phyloP scores from a whole-genome alignment of 192 early-diverging fungal species.

The Glomus cerebriforme region DNA sequence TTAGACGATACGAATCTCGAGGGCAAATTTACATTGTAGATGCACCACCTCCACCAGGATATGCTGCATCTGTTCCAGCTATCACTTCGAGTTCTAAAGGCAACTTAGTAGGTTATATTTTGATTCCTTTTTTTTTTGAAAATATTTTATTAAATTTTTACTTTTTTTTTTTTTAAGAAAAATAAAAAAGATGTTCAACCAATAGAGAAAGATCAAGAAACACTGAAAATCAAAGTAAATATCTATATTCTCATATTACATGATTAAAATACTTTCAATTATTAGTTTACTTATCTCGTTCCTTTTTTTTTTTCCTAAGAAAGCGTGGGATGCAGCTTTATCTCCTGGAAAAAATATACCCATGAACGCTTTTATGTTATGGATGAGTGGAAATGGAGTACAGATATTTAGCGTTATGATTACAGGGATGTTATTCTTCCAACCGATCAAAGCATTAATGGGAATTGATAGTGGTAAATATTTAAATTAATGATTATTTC shows the following conservation, averaged over 20 bases:
- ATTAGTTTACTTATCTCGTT: neutral
- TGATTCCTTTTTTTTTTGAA: neutral
- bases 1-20: neutral
- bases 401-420: conserved; percentile 97
- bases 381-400: conserved; percentile 96
- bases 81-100: neutral
- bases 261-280: neutral
- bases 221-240: conserved; percentile 23
- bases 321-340: conserved; percentile 96
- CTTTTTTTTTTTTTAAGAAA: conserved; percentile 7
- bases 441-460: conserved; percentile 78
- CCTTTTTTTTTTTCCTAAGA: conserved; percentile 50
- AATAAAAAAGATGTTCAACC: conserved; percentile 5
- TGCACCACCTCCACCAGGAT: conserved; percentile 21
- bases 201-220: conserved; percentile 26
- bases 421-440: conserved; percentile 93
- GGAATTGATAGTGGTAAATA: conserved; percentile 62
- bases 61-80: neutral
- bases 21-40: neutral
- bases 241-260: neutral
- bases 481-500: neutral
- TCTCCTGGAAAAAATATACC: conserved; percentile 89
- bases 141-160: neutral
- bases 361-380: conserved; percentile 98
- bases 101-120: conserved; percentile 1